Conservation (phyloP, 208 protist species). For the Jaenimonas drosophilae region DNA sequence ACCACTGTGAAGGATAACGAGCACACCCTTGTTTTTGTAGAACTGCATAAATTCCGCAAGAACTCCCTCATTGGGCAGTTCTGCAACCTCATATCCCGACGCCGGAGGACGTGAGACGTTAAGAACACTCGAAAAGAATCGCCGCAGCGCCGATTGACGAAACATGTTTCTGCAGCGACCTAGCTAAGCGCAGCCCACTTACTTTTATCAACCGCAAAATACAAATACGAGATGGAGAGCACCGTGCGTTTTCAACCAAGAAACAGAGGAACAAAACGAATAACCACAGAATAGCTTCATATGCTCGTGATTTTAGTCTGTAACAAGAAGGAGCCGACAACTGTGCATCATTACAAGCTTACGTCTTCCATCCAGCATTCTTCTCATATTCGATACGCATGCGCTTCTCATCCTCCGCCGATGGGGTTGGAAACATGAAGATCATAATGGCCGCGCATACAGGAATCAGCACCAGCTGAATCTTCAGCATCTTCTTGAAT, state of each 20-base stretch:
- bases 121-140: conserved; percentile 57
- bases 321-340: not conserved
- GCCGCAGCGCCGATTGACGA: conserved; percentile 5
- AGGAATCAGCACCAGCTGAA: conserved; percentile 70
- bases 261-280: conserved; percentile 8
- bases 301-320: not conserved
- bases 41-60: conserved; percentile 55
- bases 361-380: conserved; percentile 84
- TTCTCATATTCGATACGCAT: conserved; percentile 72
- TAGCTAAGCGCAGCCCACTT: not conserved
- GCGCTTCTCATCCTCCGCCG: conserved; percentile 47
- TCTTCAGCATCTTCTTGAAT: conserved; percentile 68
- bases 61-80: conserved; percentile 73
- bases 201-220: conserved; percentile 3
- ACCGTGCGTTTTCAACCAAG: not conserved
- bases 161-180: conserved; percentile 14
- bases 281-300: conserved; percentile 3
- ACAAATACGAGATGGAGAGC: conserved; percentile 3
- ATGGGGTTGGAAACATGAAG: conserved; percentile 59
- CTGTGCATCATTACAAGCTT: conserved; percentile 12
- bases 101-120: conserved; percentile 58
- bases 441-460: conserved; percentile 41
- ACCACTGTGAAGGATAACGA: conserved; percentile 65
- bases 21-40: conserved; percentile 44
- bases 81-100: conserved; percentile 75